Evolutionary conservation across 345 rosid genomes (phyloP).

Genomic region (Stellera chamaejasme): DNA sequence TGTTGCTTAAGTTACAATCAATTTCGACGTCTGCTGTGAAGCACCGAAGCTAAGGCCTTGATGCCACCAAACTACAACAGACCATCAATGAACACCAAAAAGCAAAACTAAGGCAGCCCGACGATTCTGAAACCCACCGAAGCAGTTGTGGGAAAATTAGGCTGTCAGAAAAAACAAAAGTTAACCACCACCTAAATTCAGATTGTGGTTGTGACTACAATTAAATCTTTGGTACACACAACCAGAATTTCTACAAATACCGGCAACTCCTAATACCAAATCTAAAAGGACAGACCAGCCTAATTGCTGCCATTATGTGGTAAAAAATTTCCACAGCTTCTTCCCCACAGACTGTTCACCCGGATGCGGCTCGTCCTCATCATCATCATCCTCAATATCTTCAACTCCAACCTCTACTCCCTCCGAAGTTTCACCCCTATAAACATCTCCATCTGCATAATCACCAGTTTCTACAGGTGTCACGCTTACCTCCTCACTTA

Average conservation of each 20-base stretch:
- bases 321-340: slow-evolving; percentile 92
- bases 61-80: no score
- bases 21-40: not conserved
- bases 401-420: slow-evolving; percentile 21
- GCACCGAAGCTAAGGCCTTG: no score
- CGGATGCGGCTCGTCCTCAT: slow-evolving; percentile 55
- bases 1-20: slow-evolving; percentile 17
- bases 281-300: slow-evolving; percentile 18
- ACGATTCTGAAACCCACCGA: slow-evolving; percentile 21
- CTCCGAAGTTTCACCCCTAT: slow-evolving; percentile 20
- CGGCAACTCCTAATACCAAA: slow-evolving; percentile 27
- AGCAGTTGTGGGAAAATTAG: not conserved
- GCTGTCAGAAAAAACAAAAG: slow-evolving; percentile 5
- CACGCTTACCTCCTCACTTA: slow-evolving; percentile 80
- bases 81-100: not conserved
- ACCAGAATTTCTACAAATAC: slow-evolving; percentile 11
- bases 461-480: slow-evolving; percentile 38
- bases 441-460: slow-evolving; percentile 19
- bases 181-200: slow-evolving; percentile 13
- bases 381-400: slow-evolving; percentile 37
- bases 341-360: slow-evolving; percentile 78
- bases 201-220: slow-evolving; percentile 15
- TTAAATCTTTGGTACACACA: slow-evolving; percentile 27
- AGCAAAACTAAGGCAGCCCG: not conserved
- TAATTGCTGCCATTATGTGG: slow-evolving; percentile 37